Base-by-base conservation (phyloP, 164 flowering plant species). In the Buxus sempervirens region DNA sequence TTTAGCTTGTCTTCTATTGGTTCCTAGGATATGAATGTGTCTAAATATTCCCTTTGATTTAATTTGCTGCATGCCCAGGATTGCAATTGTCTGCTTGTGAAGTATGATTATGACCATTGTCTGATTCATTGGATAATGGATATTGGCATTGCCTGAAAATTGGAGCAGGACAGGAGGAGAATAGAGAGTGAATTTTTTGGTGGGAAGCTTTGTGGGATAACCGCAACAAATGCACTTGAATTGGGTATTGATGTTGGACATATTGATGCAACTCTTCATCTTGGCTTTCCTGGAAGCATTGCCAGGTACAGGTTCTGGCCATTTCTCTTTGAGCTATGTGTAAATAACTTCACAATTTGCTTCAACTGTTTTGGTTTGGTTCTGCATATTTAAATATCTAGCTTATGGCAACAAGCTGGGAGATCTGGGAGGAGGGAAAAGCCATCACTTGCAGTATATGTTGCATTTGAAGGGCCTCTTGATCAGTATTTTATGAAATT, bases 341-440 rank as follows among this genome's bases (percentile, higher is more conserved):
- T 58, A 25, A n/a, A 53, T 63, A n/a, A 53, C 23, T 2, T 21
- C 56, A 51, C 19, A 53, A 14, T 58, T 28, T 57, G 42, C n/a
- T 62, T 62, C 32, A 63, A 28, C 22, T 25, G 56, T 64, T 45
- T 59, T 45, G 12, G 26, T 51, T 76, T 54, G 66, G 13, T 7
- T 16, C 22, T 26, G 64, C 42, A 59, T 60, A 16, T 67, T 69
- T 76, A 62, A 24, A 22, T 66, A 20, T 76, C 57, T 72, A 95
- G 98, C 80, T 72, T 95, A 73, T 91, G 98, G 98, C 98, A 95
- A 64, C 98, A 95, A 83, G 98, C 96, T 76, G 98, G 98, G 54
- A 83, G 98, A 75, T 85, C 97, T 65, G 98, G 98, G 36, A 86
- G 98, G 77, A 85, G 98, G 71, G 96, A 82, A 73, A 91, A 72